phyloP scores from a whole-genome alignment of 2,329 filamentous ascomycete species.

The Penicillium griseofulvum region DNA sequence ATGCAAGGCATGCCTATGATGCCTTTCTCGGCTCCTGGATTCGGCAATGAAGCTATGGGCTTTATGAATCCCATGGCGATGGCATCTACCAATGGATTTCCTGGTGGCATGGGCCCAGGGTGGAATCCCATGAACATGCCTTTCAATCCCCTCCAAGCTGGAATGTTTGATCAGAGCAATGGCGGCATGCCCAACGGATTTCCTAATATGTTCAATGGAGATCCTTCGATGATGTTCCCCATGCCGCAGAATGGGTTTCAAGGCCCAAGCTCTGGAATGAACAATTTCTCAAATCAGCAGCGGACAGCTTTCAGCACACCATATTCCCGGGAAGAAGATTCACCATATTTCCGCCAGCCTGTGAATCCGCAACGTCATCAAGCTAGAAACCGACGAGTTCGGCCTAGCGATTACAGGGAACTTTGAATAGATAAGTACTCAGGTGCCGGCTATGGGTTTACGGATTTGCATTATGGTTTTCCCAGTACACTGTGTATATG shows the following conservation, averaged over 20 bases:
- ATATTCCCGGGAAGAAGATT: slow-evolving; percentile 68
- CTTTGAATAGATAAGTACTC: slow-evolving; percentile 47
- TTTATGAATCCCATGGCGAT: slow-evolving; percentile 45
- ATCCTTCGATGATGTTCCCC: slow-evolving; percentile 38
- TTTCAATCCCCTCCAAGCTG: slow-evolving; percentile 35
- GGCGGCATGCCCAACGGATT: slow-evolving; percentile 35
- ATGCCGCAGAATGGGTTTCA: slow-evolving; percentile 35
- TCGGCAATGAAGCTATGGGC: slow-evolving; percentile 31
- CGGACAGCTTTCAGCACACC: slow-evolving; percentile 53
- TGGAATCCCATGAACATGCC: slow-evolving; percentile 50
- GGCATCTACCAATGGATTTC: slow-evolving; percentile 30
- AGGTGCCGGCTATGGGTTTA: not conserved
- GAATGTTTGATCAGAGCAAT: slow-evolving; percentile 37
- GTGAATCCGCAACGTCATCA: slow-evolving; percentile 91
- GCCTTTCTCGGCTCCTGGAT: slow-evolving; percentile 36
- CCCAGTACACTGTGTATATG: slow-evolving; percentile 2
- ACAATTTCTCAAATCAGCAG: slow-evolving; percentile 59
- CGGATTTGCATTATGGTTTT: not conserved
- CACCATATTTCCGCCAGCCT: slow-evolving; percentile 91
- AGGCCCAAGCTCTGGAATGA: slow-evolving; percentile 29
- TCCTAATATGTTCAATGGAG: slow-evolving; percentile 38
- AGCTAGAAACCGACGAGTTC: slow-evolving; percentile 72
- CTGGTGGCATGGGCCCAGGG: slow-evolving; percentile 33
- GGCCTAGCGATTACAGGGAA: slow-evolving; percentile 89
- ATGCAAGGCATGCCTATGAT: slow-evolving; percentile 35